Conservation (phyloP, 768 basidiomycete genomes). For the Neoboletus subvelutipes region DNA sequence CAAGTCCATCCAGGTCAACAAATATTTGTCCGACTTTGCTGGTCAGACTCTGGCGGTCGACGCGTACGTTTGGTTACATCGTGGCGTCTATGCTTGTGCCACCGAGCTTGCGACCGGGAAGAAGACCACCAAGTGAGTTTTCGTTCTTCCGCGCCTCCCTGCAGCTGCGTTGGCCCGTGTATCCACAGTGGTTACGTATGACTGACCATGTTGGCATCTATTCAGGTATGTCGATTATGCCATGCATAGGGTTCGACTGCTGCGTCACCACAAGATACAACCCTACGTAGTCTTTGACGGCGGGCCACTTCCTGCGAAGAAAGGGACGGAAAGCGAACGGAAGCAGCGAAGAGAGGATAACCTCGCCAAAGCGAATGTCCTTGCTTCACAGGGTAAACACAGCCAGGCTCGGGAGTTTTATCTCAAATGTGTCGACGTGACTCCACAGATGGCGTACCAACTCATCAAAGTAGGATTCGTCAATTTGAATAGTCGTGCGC, state of each 20-base stretch:
- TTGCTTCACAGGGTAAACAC: slow-evolving; percentile 76
- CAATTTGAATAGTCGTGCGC: background rate
- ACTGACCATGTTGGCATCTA: slow-evolving; percentile 6
- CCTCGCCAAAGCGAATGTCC: slow-evolving; percentile 66
- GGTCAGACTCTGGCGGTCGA: slow-evolving; percentile 90
- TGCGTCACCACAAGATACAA: slow-evolving; percentile 79
- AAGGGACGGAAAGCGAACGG: slow-evolving; percentile 80
- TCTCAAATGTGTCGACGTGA: slow-evolving; percentile 90
- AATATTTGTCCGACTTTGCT: slow-evolving; percentile 75
- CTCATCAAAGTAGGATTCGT: slow-evolving; percentile 76
- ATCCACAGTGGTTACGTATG: background rate
- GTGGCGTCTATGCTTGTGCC: slow-evolving; percentile 87
- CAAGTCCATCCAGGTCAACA: slow-evolving; percentile 81
- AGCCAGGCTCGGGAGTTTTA: slow-evolving; percentile 85
- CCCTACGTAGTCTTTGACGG: slow-evolving; percentile 97
- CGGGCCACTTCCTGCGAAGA: slow-evolving; percentile 92
- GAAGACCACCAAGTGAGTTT: slow-evolving; percentile 74
- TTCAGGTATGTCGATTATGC: slow-evolving; percentile 92
- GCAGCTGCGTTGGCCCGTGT: background rate
- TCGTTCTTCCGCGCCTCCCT: background rate
- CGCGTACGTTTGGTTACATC: slow-evolving; percentile 93
- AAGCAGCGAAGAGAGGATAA: slow-evolving; percentile 75
- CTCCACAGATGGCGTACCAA: slow-evolving; percentile 96
- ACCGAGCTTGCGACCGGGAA: slow-evolving; percentile 86
- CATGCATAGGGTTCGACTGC: slow-evolving; percentile 86